These are phyloP conservation scores for Penicillium egyptiacum DNA, from an alignment of 495 filamentous ascomycete genomes.

Conservation along the genomic window DNA sequence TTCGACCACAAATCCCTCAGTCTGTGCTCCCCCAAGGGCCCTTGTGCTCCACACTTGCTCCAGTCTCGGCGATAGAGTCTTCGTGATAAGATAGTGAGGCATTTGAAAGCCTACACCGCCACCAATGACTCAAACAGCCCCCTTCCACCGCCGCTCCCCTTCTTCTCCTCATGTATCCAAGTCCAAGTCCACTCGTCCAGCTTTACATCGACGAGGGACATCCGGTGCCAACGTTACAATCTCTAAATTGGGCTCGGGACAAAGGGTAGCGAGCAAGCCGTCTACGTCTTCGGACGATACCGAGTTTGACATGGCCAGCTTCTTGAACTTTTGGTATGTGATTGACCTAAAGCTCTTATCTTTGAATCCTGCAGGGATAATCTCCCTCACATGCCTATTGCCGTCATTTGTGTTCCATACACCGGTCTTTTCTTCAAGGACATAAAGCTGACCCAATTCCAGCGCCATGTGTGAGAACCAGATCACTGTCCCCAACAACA, in stretches of 20 bases:
- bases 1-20: slow-evolving; percentile 33
- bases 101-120: slow-evolving; percentile 44
- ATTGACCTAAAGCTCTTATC: slow-evolving; percentile 20
- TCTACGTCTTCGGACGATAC: slow-evolving; percentile 41
- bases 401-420: slow-evolving; percentile 18
- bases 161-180: slow-evolving; percentile 40
- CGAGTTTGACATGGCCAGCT: slow-evolving; percentile 57
- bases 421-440: slow-evolving; percentile 17
- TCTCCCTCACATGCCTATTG: slow-evolving; percentile 28
- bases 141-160: slow-evolving; percentile 38
- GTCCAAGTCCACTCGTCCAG: slow-evolving; percentile 34
- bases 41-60: slow-evolving; percentile 33
- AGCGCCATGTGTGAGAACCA: slow-evolving; percentile 68
- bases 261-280: slow-evolving; percentile 19
- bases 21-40: slow-evolving; percentile 27
- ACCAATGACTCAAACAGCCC: slow-evolving; percentile 43
- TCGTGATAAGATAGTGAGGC: slow-evolving; percentile 38
- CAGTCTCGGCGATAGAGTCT: background rate
- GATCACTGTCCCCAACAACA: slow-evolving; percentile 62
- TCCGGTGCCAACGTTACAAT: slow-evolving; percentile 37
- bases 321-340: slow-evolving; percentile 65
- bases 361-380: slow-evolving; percentile 20
- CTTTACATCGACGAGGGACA: slow-evolving; percentile 39
- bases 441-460: slow-evolving; percentile 29
- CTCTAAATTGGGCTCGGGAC: slow-evolving; percentile 43